phyloP scores from a whole-genome alignment of 1,284 basidiomycete species.

The Thelephora terrestris region DNA sequence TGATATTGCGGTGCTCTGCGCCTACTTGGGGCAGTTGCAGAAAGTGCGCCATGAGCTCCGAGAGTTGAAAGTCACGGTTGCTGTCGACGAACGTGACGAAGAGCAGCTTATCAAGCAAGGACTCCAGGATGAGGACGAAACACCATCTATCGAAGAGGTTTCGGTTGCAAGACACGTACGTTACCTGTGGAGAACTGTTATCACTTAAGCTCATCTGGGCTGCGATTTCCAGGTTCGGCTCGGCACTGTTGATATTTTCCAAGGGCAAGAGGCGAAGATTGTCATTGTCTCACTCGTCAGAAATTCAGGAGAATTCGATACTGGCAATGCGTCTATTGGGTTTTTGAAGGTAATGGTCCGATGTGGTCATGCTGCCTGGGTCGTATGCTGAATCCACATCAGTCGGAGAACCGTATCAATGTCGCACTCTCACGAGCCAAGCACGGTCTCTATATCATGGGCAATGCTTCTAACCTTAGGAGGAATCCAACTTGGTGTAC shows the following conservation, averaged over 20 bases:
- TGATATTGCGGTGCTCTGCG: constrained; percentile 66
- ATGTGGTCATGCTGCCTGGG: neutral
- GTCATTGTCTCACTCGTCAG: constrained; percentile 64
- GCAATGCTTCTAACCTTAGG: constrained; percentile 46
- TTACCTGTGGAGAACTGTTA: neutral
- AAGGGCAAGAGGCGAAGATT: constrained; percentile 63
- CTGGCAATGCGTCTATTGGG: constrained; percentile 40
- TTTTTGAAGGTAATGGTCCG: constrained; percentile 46
- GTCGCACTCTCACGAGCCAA: constrained; percentile 69
- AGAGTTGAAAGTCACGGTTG: constrained; percentile 42
- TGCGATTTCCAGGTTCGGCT: constrained; percentile 40
- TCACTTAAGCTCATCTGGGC: neutral
- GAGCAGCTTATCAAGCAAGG: constrained; percentile 38
- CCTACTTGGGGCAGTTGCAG: constrained; percentile 64
- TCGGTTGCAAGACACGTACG: constrained; percentile 33
- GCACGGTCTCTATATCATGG: constrained; percentile 63
- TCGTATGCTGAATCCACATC: neutral
- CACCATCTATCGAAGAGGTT: constrained; percentile 19
- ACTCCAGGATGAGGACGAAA: constrained; percentile 24
- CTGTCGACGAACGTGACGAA: constrained; percentile 63
- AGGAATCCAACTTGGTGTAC: constrained; percentile 47
- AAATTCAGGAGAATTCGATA: constrained; percentile 39
- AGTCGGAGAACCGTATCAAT: constrained; percentile 51
- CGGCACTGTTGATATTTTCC: constrained; percentile 70
- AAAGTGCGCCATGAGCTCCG: constrained; percentile 35